A percentile compares a stretch with the other conserved stretches of the same genome.
Evolutionary conservation across 345 rosid species (phyloP).

Genomic region (Eucalyptus virginea): DNA sequence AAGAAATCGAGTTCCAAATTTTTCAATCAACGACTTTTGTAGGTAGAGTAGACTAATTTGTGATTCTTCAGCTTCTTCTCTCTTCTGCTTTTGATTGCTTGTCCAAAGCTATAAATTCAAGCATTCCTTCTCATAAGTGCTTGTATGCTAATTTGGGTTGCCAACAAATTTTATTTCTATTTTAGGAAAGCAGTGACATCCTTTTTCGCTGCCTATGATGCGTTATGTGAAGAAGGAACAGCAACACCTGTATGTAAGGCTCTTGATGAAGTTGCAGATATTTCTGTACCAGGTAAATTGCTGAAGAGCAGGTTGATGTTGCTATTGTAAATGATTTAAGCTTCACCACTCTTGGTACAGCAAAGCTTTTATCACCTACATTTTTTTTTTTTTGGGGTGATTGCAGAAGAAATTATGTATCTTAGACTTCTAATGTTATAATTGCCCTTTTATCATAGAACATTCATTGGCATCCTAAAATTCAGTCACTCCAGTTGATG

Average conservation of each 20-base stretch:
- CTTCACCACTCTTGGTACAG: not conserved
- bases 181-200: constrained; percentile 79
- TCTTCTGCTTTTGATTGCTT: not conserved
- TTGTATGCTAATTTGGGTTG: not conserved
- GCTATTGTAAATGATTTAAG: not conserved
- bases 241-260: constrained; percentile 87
- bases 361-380: not conserved
- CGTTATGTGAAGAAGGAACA: constrained; percentile 90
- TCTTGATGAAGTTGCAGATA: constrained; percentile 88
- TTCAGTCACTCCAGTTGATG: not conserved
- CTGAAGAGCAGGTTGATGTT: not conserved
- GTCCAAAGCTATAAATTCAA: not conserved
- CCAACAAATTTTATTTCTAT: not conserved
- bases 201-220: constrained; percentile 81
- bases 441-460: not conserved
- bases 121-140: not conserved
- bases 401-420: not conserved
- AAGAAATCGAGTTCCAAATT: not conserved
- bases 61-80: not conserved
- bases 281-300: constrained; percentile 75
- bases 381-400: not conserved
- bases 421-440: not conserved
- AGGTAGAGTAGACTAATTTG: not conserved
- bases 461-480: not conserved
- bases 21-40: not conserved